Evolutionary conservation across 257 asterid species (phyloP).

Genomic region (Scutellaria minor): DNA sequence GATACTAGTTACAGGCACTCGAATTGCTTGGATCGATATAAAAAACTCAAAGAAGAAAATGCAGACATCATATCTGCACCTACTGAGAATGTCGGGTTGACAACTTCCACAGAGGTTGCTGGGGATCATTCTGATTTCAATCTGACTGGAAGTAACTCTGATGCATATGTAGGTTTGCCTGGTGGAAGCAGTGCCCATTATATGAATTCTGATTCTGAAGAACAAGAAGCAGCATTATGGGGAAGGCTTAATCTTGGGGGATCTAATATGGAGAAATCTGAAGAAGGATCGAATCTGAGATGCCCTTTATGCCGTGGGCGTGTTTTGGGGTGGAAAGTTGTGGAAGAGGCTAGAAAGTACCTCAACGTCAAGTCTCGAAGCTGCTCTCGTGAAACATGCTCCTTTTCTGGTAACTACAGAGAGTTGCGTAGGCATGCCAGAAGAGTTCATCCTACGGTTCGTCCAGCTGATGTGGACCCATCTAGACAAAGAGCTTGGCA

Average conservation of each 20-base stretch:
- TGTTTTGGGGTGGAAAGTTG: constrained; percentile 79
- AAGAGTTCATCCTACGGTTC: constrained; percentile 76
- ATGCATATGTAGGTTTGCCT: background rate
- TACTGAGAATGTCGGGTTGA: background rate
- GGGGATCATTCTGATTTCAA: constrained; percentile 23
- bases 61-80: constrained; percentile 39
- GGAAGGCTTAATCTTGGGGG: constrained; percentile 46
- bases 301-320: constrained; percentile 93
- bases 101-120: background rate
- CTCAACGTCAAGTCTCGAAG: constrained; percentile 71
- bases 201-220: constrained; percentile 32
- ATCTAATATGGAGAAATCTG: constrained; percentile 41
- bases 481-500: constrained; percentile 81
- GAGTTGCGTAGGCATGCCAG: constrained; percentile 86
- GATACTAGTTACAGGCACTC: constrained; percentile 95
- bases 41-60: constrained; percentile 66
- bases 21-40: constrained; percentile 87
- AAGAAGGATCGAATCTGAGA: constrained; percentile 50
- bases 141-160: constrained; percentile 25
- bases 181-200: constrained; percentile 21
- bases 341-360: constrained; percentile 76
- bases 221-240: constrained; percentile 37
- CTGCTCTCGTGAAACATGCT: constrained; percentile 83
- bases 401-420: constrained; percentile 68
- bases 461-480: constrained; percentile 88